Conservation (phyloP, 306 rosid species). For the Fragaria iinumae region DNA sequence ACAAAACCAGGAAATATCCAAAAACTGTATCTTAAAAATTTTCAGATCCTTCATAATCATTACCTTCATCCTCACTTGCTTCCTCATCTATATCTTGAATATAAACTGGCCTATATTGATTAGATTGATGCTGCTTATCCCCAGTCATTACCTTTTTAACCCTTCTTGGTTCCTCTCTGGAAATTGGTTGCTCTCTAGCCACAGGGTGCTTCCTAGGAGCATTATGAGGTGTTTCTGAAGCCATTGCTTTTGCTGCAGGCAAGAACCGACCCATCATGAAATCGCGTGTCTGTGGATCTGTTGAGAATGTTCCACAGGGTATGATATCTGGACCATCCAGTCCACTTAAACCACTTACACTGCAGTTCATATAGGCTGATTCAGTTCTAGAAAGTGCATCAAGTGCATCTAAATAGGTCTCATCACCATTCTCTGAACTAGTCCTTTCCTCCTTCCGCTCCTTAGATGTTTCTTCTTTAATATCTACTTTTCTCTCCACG, state of each 20-base stretch:
- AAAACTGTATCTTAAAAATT: constrained; percentile 35
- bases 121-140: constrained; percentile 33
- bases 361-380: constrained; percentile 66
- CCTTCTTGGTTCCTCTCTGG: constrained; percentile 48
- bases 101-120: constrained; percentile 36
- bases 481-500: constrained; percentile 26
- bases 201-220: constrained; percentile 42
- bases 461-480: constrained; percentile 27
- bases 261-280: constrained; percentile 88
- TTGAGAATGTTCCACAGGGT: constrained; percentile 45
- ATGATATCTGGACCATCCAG: constrained; percentile 50
- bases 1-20: constrained; percentile 56
- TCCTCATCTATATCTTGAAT: constrained; percentile 33
- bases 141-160: constrained; percentile 29
- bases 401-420: constrained; percentile 57
- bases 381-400: constrained; percentile 77
- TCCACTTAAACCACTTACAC: constrained; percentile 70
- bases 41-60: constrained; percentile 32
- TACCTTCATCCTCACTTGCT: constrained; percentile 53
- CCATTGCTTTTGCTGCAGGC: constrained; percentile 90
- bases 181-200: constrained; percentile 44
- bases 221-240: constrained; percentile 55
- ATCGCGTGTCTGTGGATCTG: constrained; percentile 52
- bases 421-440: constrained; percentile 57
- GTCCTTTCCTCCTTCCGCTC: constrained; percentile 34